A percentile compares a stretch with the other conserved stretches of the same genome.
Evolutionary conservation across 192 early-diverging fungal genomes (phyloP).

Genomic region (Umbelopsis ramanniana): DNA sequence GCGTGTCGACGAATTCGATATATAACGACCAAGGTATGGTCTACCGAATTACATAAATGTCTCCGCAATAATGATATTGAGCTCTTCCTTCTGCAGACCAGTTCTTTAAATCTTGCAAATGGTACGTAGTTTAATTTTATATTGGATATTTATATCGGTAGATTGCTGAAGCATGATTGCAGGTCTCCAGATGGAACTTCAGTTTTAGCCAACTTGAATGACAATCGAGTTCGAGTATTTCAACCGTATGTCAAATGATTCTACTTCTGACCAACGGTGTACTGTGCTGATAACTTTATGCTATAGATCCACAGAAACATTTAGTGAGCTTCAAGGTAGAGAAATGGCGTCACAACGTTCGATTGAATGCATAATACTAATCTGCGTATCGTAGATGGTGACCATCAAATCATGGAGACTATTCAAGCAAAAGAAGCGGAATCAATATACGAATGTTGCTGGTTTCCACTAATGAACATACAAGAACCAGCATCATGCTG

Average conservation of each 20-base stretch:
- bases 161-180: neutral
- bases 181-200: slow-evolving; percentile 76
- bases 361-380: slow-evolving; percentile 14
- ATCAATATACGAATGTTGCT: slow-evolving; percentile 62
- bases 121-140: slow-evolving; percentile 42
- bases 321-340: slow-evolving; percentile 3
- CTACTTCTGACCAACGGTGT: neutral
- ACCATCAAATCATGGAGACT: neutral
- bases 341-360: neutral
- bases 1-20: slow-evolving; percentile 7
- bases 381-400: neutral
- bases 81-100: slow-evolving; percentile 38
- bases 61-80: neutral
- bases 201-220: slow-evolving; percentile 64
- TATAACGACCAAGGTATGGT: neutral
- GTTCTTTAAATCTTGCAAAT: slow-evolving; percentile 65
- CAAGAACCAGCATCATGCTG: slow-evolving; percentile 67
- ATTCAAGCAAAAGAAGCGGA: slow-evolving; percentile 45
- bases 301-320: slow-evolving; percentile 26
- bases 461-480: slow-evolving; percentile 66
- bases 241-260: slow-evolving; percentile 40
- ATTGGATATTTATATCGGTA: neutral
- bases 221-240: slow-evolving; percentile 63
- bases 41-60: neutral
- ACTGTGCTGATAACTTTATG: neutral